phyloP scores from a whole-genome alignment of 2,329 filamentous ascomycete species.

The Colletotrichum endophyticum region DNA sequence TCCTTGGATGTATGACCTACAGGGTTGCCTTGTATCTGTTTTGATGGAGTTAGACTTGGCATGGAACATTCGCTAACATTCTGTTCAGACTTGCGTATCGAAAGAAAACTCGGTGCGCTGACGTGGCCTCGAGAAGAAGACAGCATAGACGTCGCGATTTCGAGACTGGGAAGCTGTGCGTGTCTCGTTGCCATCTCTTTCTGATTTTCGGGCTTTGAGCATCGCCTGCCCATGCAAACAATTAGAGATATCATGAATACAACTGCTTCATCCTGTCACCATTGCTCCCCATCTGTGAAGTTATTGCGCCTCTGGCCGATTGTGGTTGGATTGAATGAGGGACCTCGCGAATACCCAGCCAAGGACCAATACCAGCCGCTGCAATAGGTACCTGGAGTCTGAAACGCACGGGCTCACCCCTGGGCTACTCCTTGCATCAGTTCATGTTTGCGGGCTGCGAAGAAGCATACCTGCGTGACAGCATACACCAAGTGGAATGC shows the following conservation, averaged over 20 bases:
- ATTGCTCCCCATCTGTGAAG: not conserved
- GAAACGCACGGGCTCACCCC: not conserved
- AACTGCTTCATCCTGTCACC: not conserved
- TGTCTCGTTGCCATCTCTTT: not conserved
- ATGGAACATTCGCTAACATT: not conserved
- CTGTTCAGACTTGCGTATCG: not conserved
- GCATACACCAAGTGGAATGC: not conserved
- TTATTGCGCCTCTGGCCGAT: not conserved
- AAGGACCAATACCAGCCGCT: not conserved
- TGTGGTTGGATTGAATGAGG: not conserved
- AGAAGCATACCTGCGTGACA: not conserved
- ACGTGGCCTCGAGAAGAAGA: not conserved
- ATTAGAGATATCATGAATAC: not conserved
- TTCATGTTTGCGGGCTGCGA: not conserved
- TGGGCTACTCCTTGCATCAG: not conserved
- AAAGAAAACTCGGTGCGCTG: not conserved
- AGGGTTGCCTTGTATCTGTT: not conserved
- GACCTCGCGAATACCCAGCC: not conserved
- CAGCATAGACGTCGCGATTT: not conserved
- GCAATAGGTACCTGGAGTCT: not conserved
- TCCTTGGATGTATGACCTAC: not conserved
- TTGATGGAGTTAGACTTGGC: not conserved
- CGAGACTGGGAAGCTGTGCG: not conserved
- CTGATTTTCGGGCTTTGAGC: not conserved
- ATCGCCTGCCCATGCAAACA: not conserved